Conservation (phyloP, 192 early-diverging fungal species). For the Powellomyces hirtus region DNA sequence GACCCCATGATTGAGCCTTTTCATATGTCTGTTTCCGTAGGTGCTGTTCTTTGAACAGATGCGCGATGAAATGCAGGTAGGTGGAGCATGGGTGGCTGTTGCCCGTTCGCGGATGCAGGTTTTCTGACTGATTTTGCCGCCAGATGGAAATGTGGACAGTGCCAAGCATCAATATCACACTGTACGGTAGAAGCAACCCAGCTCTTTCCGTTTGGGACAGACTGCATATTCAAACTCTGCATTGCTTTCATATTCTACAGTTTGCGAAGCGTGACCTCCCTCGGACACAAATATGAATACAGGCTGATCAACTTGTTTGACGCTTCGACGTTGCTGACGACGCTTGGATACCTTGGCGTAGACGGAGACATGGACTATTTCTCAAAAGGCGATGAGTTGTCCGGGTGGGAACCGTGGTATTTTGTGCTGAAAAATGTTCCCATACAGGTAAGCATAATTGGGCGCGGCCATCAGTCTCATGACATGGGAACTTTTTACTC, state of each 20-base stretch:
- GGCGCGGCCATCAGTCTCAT: not conserved
- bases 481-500: too few species aligned
- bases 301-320: slow-evolving; percentile 1
- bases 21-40: not conserved
- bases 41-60: slow-evolving; percentile 8
- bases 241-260: too few species aligned
- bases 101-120: too few species aligned
- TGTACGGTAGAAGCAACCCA: too few species aligned
- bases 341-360: not conserved
- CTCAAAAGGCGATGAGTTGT: too few species aligned
- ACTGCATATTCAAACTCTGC: not conserved
- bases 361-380: too few species aligned
- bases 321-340: slow-evolving; percentile 2
- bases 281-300: not conserved
- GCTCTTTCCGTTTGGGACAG: too few species aligned
- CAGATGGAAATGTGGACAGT: not conserved
- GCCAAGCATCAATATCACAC: not conserved
- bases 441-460: not conserved
- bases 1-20: not conserved
- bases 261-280: not conserved
- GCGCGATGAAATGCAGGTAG: not conserved
- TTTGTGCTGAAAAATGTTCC: not conserved
- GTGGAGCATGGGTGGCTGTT: too few species aligned
- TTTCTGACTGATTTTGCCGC: too few species aligned
- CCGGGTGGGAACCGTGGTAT: not conserved